These are phyloP conservation scores for Pisolithus sp. DNA, from an alignment of 768 basidiomycete species.

Conservation along the genomic window DNA sequence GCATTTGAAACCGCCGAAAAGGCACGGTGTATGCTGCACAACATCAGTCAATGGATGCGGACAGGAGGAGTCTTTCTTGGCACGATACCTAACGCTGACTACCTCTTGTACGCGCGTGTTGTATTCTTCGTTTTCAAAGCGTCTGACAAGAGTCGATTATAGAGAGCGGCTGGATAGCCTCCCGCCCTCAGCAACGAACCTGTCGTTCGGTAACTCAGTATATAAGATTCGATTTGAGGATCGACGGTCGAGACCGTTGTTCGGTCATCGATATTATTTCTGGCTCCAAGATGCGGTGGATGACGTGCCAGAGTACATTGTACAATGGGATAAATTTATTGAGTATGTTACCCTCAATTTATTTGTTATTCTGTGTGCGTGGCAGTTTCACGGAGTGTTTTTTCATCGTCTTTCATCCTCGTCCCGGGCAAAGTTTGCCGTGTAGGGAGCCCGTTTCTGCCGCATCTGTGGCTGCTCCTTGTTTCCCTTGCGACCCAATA, in stretches of 20 bases:
- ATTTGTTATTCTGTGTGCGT: not conserved
- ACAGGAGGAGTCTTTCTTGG: conserved; percentile 91
- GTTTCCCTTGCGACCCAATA: not conserved
- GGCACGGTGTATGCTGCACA: conserved; percentile 86
- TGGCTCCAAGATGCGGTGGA: conserved; percentile 93
- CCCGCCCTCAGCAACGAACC: conserved; percentile 57
- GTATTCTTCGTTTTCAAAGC: not conserved
- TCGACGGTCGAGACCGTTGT: conserved; percentile 52
- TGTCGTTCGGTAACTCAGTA: conserved; percentile 86
- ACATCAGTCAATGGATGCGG: conserved; percentile 74
- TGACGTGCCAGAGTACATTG: conserved; percentile 94
- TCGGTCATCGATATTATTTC: conserved; percentile 93
- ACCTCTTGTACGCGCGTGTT: conserved; percentile 60
- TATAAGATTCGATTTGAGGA: conserved; percentile 86
- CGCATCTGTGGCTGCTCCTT: not conserved
- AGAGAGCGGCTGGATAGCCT: conserved; percentile 70
- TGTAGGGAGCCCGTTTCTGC: not conserved
- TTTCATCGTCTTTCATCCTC: not conserved
- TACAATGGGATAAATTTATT: conserved; percentile 92
- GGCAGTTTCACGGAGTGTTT: not conserved
- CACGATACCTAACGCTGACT: conserved; percentile 89
- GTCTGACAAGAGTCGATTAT: conserved; percentile 14
- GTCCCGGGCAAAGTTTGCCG: not conserved
- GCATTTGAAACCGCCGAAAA: conserved; percentile 91
- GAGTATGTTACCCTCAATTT: conserved; percentile 41